phyloP scores from a whole-genome alignment of 768 basidiomycete genomes.

The Hebeloma cylindrosporum region DNA sequence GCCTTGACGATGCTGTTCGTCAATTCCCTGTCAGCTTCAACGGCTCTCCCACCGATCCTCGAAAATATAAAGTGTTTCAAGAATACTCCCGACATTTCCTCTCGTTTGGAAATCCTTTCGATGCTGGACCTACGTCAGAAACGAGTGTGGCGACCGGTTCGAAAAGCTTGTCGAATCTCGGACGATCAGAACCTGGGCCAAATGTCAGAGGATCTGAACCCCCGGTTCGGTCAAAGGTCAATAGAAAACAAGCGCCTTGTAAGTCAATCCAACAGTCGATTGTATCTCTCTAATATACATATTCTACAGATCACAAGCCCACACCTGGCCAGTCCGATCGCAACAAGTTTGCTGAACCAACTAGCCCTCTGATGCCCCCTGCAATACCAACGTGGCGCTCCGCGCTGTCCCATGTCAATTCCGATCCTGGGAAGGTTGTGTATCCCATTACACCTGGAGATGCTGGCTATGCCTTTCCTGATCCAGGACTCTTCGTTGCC shows the following conservation, averaged over 20 bases:
- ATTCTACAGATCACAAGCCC: neutral
- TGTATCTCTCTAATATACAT: neutral
- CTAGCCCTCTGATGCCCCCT: neutral
- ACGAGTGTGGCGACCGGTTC: too few relatives aligned
- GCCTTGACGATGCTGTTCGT: neutral
- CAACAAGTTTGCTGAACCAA: neutral
- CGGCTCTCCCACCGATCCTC: neutral
- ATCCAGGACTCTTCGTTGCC: conserved; percentile 1
- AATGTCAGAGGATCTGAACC: too few relatives aligned
- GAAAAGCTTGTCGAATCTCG: neutral
- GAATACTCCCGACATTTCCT: conserved; percentile 7
- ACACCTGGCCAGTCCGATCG: neutral
- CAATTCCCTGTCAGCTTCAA: neutral
- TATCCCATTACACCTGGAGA: neutral
- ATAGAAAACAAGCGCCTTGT: neutral
- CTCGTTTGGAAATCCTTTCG: conserved; percentile 1
- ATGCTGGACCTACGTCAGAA: neutral
- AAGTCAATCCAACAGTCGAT: too few relatives aligned
- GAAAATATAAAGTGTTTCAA: conserved; percentile 1
- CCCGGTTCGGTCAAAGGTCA: too few relatives aligned
- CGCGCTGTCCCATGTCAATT: neutral
- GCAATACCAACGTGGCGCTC: neutral
- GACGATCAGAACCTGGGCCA: neutral
- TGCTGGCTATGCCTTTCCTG: conserved; percentile 6
- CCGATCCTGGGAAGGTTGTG: neutral